Evolutionary conservation across 2,329 filamentous ascomycete species (phyloP), one percentile per base, ranked within the genome.

Genomic region (Talaromyces pinophilus): DNA sequence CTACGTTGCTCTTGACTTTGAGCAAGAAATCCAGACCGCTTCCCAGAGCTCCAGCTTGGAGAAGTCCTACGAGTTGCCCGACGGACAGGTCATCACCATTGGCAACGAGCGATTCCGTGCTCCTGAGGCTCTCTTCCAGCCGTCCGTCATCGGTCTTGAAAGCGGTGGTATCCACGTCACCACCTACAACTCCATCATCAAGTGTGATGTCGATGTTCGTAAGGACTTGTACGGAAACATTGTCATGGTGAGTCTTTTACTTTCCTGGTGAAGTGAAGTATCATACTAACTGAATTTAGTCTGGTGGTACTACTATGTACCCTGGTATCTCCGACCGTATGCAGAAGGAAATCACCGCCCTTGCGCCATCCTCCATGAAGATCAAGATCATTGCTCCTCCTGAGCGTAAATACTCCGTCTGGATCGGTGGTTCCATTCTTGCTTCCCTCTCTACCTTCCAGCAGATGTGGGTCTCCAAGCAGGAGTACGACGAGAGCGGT

Each of bases 391-490:
- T 99, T 82, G 95, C 95, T 86, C 95, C 95, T 77, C 95, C 95
- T 75, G 95, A 99, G 92, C 92, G 95, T 86, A 99, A 99, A 90
- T 99, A 99, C 92, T 98, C 95, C 72, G 95, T 99, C 88, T 99
- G 95, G 95, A 99, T 99, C 83, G 95, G 95, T 95, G 95, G 95
- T 89, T 99, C 95, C 84, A 99, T 99, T 86, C 86, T 99, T 80
- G 95, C 95, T 77, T 99, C 95, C 72, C 92, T 99, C 79, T 99
- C 95, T 76, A 99, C 95, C 84, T 99, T 99, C 94, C 95, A 99
- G 89, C 95, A 99, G 87, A 99, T 99, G 95, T 99, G 95, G 95
- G 98, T 99, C 90, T 99, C 95, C 79, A 99, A 99, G 93, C 95
- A 99, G 87, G 94, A 98, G 88, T 98, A 98, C 90, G 95, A 99